Evolutionary conservation across 768 basidiomycete species (phyloP).

Genomic region (Multifurca ochricompacta): DNA sequence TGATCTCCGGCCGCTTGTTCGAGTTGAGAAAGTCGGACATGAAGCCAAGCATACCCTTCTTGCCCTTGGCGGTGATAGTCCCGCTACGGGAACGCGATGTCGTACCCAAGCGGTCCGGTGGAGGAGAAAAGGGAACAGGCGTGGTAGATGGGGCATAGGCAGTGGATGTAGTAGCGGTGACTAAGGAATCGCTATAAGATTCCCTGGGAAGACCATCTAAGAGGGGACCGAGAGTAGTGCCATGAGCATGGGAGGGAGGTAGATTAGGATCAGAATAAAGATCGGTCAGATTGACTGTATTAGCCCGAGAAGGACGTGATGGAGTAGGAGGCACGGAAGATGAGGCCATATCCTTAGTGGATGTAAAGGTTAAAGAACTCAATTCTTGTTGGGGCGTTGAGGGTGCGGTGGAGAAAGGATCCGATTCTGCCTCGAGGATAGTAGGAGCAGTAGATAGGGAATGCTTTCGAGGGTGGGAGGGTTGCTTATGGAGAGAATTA

Average conservation of each 20-base stretch:
- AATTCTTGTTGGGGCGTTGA: constrained; percentile 25
- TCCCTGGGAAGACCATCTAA: constrained; percentile 22
- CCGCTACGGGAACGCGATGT: constrained; percentile 36
- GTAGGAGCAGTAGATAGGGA: constrained; percentile 29
- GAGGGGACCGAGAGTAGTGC: constrained; percentile 42
- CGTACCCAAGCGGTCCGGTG: constrained; percentile 22
- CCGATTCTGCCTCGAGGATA: constrained; percentile 35
- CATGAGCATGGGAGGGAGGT: constrained; percentile 31
- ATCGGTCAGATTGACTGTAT: constrained; percentile 76
- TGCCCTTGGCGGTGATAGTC: constrained; percentile 36
- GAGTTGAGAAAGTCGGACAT: constrained; percentile 72
- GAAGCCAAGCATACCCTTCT: constrained; percentile 56
- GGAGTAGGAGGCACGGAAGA: constrained; percentile 45
- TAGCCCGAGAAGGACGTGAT: constrained; percentile 74
- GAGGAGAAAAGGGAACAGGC: constrained; percentile 15
- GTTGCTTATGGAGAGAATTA: constrained; percentile 28
- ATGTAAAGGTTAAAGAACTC: constrained; percentile 23
- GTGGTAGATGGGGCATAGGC: constrained; percentile 1
- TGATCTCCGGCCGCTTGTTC: constrained; percentile 82
- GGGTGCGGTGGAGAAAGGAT: constrained; percentile 25
- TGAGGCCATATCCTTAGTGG: constrained; percentile 26
- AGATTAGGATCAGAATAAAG: constrained; percentile 44
- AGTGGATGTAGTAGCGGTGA: constrained; percentile 1
- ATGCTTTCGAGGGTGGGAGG: constrained; percentile 28
- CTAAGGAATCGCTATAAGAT: constrained; percentile 1